phyloP scores from a whole-genome alignment of 176 grass and related monocot genomes.

The Puya raimondii region DNA sequence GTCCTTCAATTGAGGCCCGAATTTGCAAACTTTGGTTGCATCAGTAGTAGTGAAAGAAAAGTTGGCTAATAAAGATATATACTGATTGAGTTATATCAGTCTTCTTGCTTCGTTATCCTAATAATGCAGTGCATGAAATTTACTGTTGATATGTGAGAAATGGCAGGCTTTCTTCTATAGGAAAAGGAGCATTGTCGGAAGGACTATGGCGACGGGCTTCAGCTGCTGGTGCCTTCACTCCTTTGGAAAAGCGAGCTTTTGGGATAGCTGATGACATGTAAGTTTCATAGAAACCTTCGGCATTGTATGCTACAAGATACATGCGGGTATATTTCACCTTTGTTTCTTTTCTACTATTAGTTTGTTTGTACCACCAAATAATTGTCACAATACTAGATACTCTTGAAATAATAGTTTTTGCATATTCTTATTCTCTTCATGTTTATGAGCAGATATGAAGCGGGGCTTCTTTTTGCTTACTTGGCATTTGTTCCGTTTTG shows the following conservation, averaged over 20 bases:
- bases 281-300: constrained; percentile 9
- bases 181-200: constrained; percentile 38
- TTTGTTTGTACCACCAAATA: too few species aligned
- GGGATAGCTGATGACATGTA: constrained; percentile 94
- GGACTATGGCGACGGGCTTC: constrained; percentile 71
- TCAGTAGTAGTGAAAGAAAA: too few species aligned
- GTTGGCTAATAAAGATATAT: too few species aligned
- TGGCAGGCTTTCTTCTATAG: constrained; percentile 54
- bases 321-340: not conserved
- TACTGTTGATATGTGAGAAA: not conserved
- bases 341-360: constrained; percentile 2
- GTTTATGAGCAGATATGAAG: constrained; percentile 63
- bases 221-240: constrained; percentile 67
- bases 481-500: constrained; percentile 92
- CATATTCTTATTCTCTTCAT: not conserved
- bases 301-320: constrained; percentile 3
- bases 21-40: too few species aligned
- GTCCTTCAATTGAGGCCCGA: too few species aligned
- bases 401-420: not conserved
- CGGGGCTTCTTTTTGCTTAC: constrained; percentile 87
- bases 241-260: constrained; percentile 82
- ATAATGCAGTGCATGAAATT: not conserved
- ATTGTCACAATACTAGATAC: not conserved
- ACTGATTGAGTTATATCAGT: not conserved
- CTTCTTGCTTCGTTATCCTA: not conserved